A percentile compares a stretch with the other conserved stretches of the same genome.
Evolutionary conservation across 2,329 filamentous ascomycete genomes (phyloP).

Genomic region (Aspergillus neoniger): DNA sequence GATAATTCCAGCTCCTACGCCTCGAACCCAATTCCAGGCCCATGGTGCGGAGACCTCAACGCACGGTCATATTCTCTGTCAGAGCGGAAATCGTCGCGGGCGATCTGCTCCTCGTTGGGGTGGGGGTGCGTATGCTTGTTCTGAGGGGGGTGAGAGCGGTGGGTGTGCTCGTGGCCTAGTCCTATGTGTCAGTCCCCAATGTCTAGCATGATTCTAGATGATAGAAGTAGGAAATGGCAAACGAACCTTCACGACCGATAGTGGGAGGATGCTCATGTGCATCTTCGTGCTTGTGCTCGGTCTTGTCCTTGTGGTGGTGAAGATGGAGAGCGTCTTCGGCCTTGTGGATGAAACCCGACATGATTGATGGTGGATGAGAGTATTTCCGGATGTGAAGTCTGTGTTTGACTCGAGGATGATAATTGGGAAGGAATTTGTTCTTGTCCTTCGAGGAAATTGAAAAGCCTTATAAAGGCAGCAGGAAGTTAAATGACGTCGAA

Average conservation of each 20-base stretch:
- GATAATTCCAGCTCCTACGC: neutral
- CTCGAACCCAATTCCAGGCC: slow-evolving; percentile 2
- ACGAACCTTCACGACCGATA: neutral
- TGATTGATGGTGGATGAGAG: neutral
- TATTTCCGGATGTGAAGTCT: neutral
- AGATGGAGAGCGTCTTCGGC: slow-evolving; percentile 6
- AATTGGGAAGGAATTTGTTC: fast-evolving
- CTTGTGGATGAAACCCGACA: slow-evolving; percentile 4
- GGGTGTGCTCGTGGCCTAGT: neutral
- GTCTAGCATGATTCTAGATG: neutral
- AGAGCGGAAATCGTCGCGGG: neutral
- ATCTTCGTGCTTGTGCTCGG: neutral
- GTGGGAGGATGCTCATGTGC: neutral
- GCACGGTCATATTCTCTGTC: slow-evolving; percentile 3
- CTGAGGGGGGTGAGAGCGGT: neutral
- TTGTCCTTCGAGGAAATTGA: fast-evolving
- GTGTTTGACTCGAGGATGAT: neutral
- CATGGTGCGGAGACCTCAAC: slow-evolving; percentile 4
- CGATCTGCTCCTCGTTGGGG: neutral
- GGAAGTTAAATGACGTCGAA: neutral
- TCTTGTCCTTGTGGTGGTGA: neutral
- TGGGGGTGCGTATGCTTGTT: neutral
- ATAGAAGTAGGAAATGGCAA: neutral
- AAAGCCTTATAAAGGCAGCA: neutral
- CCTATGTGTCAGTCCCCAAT: no score